Evolutionary conservation across 352 stramenopile species (phyloP).

Genomic region (Phytophthora tubulina): DNA sequence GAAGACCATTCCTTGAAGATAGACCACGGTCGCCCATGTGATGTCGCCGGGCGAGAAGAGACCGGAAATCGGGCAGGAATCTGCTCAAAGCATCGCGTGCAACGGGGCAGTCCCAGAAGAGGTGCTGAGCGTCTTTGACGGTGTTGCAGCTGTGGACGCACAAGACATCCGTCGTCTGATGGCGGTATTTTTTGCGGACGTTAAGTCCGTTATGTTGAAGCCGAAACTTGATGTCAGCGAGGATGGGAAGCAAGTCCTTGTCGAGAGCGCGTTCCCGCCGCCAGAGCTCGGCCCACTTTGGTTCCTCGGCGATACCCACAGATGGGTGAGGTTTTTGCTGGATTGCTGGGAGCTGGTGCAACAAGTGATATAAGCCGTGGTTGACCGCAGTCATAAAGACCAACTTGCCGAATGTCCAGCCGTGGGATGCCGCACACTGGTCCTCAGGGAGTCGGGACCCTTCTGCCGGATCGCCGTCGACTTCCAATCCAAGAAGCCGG

Average conservation of each 20-base stretch:
- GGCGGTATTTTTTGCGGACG: slow-evolving; percentile 17
- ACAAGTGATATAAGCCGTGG: slow-evolving; percentile 23
- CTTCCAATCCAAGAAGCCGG: background rate
- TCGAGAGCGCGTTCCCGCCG: slow-evolving; percentile 2
- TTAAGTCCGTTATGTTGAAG: slow-evolving; percentile 33
- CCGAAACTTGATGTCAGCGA: slow-evolving; percentile 24
- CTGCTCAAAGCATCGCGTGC: background rate
- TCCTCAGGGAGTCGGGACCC: background rate
- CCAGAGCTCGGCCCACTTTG: slow-evolving; percentile 12
- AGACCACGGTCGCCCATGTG: slow-evolving; percentile 9
- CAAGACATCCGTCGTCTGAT: slow-evolving; percentile 4
- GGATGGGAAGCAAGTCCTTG: slow-evolving; percentile 19
- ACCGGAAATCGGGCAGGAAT: background rate
- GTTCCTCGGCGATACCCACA: slow-evolving; percentile 9
- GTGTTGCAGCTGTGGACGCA: slow-evolving; percentile 22
- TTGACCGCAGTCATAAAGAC: slow-evolving; percentile 11
- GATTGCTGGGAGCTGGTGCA: slow-evolving; percentile 6
- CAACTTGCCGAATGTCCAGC: slow-evolving; percentile 1
- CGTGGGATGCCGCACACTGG: slow-evolving; percentile 10
- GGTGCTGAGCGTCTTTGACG: slow-evolving; percentile 14
- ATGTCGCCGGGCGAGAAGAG: background rate
- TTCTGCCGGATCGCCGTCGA: background rate
- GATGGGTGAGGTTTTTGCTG: background rate
- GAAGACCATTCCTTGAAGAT: slow-evolving; percentile 3
- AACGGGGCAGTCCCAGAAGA: slow-evolving; percentile 18